Base-by-base conservation (phyloP, 163 green algal species). In the Scenedesmus sp. region DNA sequence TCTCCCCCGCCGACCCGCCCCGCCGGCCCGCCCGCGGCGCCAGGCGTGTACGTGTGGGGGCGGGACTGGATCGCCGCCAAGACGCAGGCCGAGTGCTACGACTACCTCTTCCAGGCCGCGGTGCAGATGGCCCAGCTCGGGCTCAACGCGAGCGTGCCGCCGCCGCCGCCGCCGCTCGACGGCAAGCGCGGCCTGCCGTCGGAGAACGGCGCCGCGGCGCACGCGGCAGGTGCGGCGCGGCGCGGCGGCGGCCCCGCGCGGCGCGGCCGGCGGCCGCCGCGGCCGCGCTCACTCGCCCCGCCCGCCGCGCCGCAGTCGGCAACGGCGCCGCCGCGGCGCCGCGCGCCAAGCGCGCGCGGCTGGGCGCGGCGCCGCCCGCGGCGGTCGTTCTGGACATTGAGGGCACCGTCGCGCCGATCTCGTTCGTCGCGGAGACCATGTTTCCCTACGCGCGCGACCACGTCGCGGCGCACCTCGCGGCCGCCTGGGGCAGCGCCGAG, bases 51-150 rank as follows among this genome's bases (percentile, higher is more conserved):
- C 66, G 87, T 99, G 20, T 99, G 95, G 95, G 95, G 95, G 56
- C 89, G 92, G 57, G 91, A 92, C 80, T 99, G 95, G 95, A 96
- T 98, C 48, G 89, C 97, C 53, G 94, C 94, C 57, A 98, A 98
- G 89, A 97, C 94, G 15, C 92, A 95, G 81, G 88, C 91, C 20
- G 95, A 99, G 88, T 98, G 95, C 86, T 99, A 99, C 73, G 94
- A 99, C 79, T 98, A 98, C 83, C 87, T 99, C 14, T 99, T 99
- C 84, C 87, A 97, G 66, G 85, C 87, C n/a, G 95, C 95, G 18
- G 81, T 97, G 34, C 57, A 85, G 26, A 93, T 99, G 91, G 75
- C 78, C 4, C 56, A 85, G 31, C 77, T 98, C 69, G 95, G 95
- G 13, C 71, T 97, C 24, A 87, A 97, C 80, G 85, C 88, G 15